Evolutionary conservation across 2,329 filamentous ascomycete species (phyloP), one percentile per base, ranked within the genome.

Genomic region (Thermomyces lanuginosus): DNA sequence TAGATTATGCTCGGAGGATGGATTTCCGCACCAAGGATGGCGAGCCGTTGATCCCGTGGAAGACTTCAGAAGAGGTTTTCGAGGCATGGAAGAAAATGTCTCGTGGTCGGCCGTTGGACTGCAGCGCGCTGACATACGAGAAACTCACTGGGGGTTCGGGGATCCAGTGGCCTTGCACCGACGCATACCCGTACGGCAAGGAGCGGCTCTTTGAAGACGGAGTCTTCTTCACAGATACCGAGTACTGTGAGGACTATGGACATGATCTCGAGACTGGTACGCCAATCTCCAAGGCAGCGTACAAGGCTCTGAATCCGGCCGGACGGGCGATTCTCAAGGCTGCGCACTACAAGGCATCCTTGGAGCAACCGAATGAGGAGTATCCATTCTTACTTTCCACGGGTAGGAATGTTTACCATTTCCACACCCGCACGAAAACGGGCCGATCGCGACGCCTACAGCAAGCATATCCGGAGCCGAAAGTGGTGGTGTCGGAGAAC

Each of bases 381-480:
- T 54, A 41, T 28, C 50, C 51, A 2, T 29, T 54, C 1, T 28
- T 39, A 8, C 35, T 55, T 1, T 42, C 48, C 0, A 55, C 50
- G 0, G 50, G 49, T 1, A 36, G 50, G 3, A 46, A 48, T 18
- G 43, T 44, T 2, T 38, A 45, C 24, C 51, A 53, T 14, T 53
- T 53, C 32, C 50, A 53, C 32, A 55, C 51, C 2, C 34, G 50
- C 7, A 52, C 50, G 1, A 54, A 53, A 36, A 55, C 48, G 2
- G 50, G 51, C 3, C 29, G 51, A 9, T 29, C 34, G 7, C 42
- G 41, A 14, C 31, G 33, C 16, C 34, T 55, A 28, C 48, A 51
- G 29, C 31, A 44, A 10, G 42, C 42, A 0, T 40, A 41, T 28
- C 40, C 40, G 0, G 47, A 49, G 24, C 45, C 51, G 0, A 36